Base-by-base conservation (phyloP, 2,329 filamentous ascomycete genomes). In the Paecilomyces sp. region DNA sequence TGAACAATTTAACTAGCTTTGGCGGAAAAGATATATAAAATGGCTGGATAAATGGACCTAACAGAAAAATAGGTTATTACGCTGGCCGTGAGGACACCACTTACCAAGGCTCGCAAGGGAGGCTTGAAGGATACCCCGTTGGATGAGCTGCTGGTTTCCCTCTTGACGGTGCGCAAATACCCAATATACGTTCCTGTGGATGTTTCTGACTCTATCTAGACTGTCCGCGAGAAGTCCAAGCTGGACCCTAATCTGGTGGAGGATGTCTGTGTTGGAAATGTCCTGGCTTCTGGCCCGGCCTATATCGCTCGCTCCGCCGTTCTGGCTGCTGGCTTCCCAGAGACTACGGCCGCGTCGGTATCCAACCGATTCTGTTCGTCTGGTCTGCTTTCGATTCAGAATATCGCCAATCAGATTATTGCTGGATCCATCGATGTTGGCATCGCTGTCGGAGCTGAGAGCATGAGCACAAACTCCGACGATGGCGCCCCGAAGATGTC, bases 281-380 rank as follows among this genome's bases (percentile, higher is more conserved):
- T 96, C 22, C 86, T 97, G 55, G 86, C 90, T n/a, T 91, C 92
- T 11, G 90, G 91, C 58, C 90, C 90, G 60, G 92, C 92, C 61
- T 93, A 93, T 41, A 93, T 92, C 57, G 92, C 94, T 83, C 88
- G 92, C 62, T 93, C 91, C 56, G 91, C 92, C 30, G 87, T 88
- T 50, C 81, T 97, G 60, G 90, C 90, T 3, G 92, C 92, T 47
- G 92, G 92, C 57, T 93, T 96, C 79, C 90, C 92, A 57, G 88
- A 88, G 65, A 84, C 85, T 18, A 85, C 91, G 8, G 88, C 91
- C 30, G 88, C 92, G 59, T 91, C 90, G 72, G 86, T 88, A 58
- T 80, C 95, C 71, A 97, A 96, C 83, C 83, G 92, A 66, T 92
- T 96, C 80, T 97, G 92, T 80, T 93, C 90, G 2, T 92, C 88